phyloP scores from a whole-genome alignment of 2,329 filamentous ascomycete genomes.

The Zymoseptoria tritici region DNA sequence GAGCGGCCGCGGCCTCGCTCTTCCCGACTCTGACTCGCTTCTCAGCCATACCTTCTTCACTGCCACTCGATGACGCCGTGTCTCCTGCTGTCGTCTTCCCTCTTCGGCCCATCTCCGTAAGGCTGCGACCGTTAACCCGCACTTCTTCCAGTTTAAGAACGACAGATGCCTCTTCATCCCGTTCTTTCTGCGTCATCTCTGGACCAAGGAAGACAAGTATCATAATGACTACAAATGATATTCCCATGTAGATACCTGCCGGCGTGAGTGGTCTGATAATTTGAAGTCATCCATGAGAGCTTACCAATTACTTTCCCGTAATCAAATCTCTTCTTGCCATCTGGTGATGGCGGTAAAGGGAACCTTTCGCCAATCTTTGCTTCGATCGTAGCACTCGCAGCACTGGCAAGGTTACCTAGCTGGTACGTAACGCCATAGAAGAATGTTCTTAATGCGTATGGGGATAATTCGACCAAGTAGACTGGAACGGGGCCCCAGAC shows the following conservation, averaged over 20 bases:
- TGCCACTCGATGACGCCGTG: not conserved
- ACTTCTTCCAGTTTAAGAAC: constrained; percentile 16
- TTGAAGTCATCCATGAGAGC: not conserved
- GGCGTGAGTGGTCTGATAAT: not conserved
- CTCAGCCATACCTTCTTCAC: not conserved
- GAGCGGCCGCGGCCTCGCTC: not conserved
- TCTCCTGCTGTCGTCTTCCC: too few relatives aligned
- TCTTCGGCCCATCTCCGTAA: constrained; percentile 8
- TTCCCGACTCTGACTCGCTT: not conserved
- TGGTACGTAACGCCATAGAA: constrained; percentile 34
- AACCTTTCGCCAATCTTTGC: constrained; percentile 32
- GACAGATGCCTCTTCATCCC: constrained; percentile 14
- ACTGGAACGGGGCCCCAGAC: constrained; percentile 36
- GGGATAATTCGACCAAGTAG: constrained; percentile 32
- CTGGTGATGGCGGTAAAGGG: constrained; percentile 23
- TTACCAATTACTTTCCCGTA: constrained; percentile 35
- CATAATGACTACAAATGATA: constrained; percentile 24
- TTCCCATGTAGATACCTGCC: constrained; percentile 13
- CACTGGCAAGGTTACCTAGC: constrained; percentile 33
- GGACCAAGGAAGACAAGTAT: constrained; percentile 30
- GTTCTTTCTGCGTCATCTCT: constrained; percentile 23
- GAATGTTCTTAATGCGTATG: constrained; percentile 29
- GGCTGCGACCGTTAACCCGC: constrained; percentile 11
- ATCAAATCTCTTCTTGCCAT: constrained; percentile 29
- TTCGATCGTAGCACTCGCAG: constrained; percentile 33